Evolutionary conservation across 2,329 filamentous ascomycete species (phyloP).

Genomic region (Davidsoniella australis): DNA sequence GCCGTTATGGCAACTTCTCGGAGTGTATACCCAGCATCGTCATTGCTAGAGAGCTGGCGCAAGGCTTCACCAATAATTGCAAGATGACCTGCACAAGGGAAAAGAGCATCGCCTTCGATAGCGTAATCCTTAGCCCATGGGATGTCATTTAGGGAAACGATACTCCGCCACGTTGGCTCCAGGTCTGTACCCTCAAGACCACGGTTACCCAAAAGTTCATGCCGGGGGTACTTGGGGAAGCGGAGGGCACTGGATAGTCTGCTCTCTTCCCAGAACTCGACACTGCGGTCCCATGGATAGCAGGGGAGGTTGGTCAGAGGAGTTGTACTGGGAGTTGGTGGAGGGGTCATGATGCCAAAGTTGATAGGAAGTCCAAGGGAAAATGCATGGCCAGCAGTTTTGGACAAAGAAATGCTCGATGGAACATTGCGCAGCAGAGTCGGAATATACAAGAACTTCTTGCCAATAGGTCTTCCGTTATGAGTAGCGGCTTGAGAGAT

Average conservation of each 20-base stretch:
- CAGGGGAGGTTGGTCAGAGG: background rate
- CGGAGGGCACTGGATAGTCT: slow-evolving; percentile 18
- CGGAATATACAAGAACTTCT: slow-evolving; percentile 14
- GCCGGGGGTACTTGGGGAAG: slow-evolving; percentile 18
- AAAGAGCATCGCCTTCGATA: slow-evolving; percentile 19
- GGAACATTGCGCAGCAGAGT: slow-evolving; percentile 7
- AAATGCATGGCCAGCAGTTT: slow-evolving; percentile 18
- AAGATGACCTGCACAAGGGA: slow-evolving; percentile 23
- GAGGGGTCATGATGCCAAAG: slow-evolving; percentile 18
- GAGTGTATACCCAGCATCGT: background rate
- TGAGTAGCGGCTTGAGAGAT: slow-evolving; percentile 7
- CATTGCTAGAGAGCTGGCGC: no score
- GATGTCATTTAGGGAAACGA: slow-evolving; percentile 15
- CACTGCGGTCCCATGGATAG: slow-evolving; percentile 17
- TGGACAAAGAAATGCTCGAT: slow-evolving; percentile 5
- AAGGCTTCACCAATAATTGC: slow-evolving; percentile 16
- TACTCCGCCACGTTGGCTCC: slow-evolving; percentile 16
- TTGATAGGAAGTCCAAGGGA: slow-evolving; percentile 18
- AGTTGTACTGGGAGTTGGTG: slow-evolving; percentile 10
- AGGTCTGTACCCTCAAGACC: no score
- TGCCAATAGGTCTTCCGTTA: background rate
- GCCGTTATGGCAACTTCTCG: slow-evolving; percentile 12
- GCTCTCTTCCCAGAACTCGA: slow-evolving; percentile 21
- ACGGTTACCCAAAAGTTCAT: slow-evolving; percentile 24
- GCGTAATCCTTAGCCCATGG: slow-evolving; percentile 26